Base-by-base conservation (phyloP, 176 grass and related monocot species). In the Phoenix dactylifera region DNA sequence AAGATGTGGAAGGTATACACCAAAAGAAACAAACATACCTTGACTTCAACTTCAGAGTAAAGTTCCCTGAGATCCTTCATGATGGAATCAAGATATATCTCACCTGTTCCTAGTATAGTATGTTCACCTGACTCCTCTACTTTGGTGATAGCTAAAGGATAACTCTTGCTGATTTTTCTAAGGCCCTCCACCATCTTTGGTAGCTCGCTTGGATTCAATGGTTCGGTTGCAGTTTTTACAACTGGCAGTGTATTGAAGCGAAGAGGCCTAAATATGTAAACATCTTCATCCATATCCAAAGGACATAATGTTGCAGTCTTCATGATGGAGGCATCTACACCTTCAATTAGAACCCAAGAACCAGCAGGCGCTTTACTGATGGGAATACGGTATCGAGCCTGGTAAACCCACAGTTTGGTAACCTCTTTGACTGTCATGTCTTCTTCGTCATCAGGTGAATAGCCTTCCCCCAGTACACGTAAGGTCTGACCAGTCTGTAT, bases 301-400 rank as follows among this genome's bases (percentile, higher is more conserved):
- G 93, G 93, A 55, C 93, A 98, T 73, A 98, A 82, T 30, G 93
- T 98, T 78, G 93, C 87, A 54, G 93, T 98, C 74, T 98, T 98
- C 93, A 98, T 92, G 52, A 98, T 88, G 22, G 93, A 98, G 16
- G 93, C 93, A 88, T 98, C 93, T 24, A 92, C 81, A 12, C 87
- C 93, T 85, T 98, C 93, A 82, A 98, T 98, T 39, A 98, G 85
- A 82, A 98, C 93, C 93, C 93, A 98, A 67, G 87, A 91, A 24
- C 93, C 93, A 75, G 93, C 93, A 28, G 81, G 78, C 18, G 93
- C 93, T 76, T 85, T 91, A 63, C 84, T 83, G 51, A 97, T 90
- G 64, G 93, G 78, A 75, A 97, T 86, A 30, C 93, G 77, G 55
- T 97, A 97, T 22, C 93, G 68, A 69, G 93, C 93, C 76, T 97